phyloP scores from a whole-genome alignment of 257 asterid species.

The Nicotiana benthamiana region DNA sequence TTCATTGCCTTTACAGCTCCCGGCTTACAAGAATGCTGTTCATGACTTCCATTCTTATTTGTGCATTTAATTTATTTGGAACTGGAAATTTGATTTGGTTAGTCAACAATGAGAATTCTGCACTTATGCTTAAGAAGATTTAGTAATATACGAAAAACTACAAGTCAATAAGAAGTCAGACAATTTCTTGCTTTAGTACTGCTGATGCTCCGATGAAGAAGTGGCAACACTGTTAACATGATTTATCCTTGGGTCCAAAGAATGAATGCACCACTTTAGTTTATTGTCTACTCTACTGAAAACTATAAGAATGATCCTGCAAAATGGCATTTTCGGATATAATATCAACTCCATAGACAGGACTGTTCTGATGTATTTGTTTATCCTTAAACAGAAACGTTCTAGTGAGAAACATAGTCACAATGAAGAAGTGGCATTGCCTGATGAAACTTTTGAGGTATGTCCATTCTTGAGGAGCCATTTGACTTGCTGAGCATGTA shows the following conservation, averaged over 20 bases:
- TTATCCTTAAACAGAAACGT: conserved; percentile 1
- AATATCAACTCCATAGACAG: neutral
- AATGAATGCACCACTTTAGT: neutral
- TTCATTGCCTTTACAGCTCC: neutral
- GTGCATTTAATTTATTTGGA: neutral
- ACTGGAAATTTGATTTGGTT: neutral
- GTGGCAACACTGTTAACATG: conserved; percentile 3
- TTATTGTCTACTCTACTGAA: neutral
- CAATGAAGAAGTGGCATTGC: neutral
- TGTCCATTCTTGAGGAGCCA: neutral
- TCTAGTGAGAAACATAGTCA: neutral
- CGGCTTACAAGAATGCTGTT: neutral
- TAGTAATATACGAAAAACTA: neutral
- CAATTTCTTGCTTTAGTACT: conserved; percentile 2
- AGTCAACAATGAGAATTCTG: neutral
- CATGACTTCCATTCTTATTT: neutral
- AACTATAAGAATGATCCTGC: neutral
- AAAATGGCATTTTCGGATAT: neutral
- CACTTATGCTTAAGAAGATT: neutral
- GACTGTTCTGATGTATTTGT: neutral
- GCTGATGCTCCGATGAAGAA: neutral
- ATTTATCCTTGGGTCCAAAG: neutral
- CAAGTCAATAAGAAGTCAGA: neutral
- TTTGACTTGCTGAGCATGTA: neutral
- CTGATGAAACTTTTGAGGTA: neutral